Base-by-base conservation (phyloP, 352 stramenopile genomes). In the Pythium dissotocum region DNA sequence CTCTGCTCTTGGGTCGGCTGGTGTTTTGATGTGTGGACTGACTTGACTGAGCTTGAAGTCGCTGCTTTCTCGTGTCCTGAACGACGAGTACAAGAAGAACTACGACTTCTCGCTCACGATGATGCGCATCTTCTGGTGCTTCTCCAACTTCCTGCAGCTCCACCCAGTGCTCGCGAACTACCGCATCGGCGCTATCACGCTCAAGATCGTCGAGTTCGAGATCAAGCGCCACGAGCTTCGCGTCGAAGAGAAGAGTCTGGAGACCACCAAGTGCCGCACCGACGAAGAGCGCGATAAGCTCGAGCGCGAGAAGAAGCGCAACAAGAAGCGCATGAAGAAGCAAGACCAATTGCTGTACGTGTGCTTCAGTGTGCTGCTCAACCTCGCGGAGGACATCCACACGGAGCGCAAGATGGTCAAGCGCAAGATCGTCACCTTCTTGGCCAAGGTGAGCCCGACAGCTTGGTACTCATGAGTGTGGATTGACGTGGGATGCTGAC, bases 361-460 rank as follows among this genome's bases (percentile, higher is more conserved):
- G 30, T 97, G 87, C 73, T 91, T 98, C 44, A 96, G 95, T 60
- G 85, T 99, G 52, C 80, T 99, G 33, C 80, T 98, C 68, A 98
- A 98, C 71, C 78, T 99, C 38, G 92, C 94, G 0, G 94, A 98
- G 67, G 94, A 99, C 64, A 90, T 97, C 67, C 80, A 88, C 57
- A 96, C 95, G 4, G 94, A 99, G 70, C 77, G 85, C 26, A 99
- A 99, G 73, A 98, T 99, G 94, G 90, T 98, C 38, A 98, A 98
- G 71, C 94, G 91, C 60, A 96, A 95, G 76, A 91, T 91, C 69
- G 82, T 93, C 24, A n/a, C 79, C 28, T 87, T 92, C 51, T 69
- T 96, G 6, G 77, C 84, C n/a, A 93, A 94, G 82, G 85, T 88
- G 44, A 28, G n/a, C 16, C 2, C 5, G 2, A 49, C 1, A 24